Evolutionary conservation across 306 rosid genomes (phyloP).

Genomic region (Lathyrus oleraceus): DNA sequence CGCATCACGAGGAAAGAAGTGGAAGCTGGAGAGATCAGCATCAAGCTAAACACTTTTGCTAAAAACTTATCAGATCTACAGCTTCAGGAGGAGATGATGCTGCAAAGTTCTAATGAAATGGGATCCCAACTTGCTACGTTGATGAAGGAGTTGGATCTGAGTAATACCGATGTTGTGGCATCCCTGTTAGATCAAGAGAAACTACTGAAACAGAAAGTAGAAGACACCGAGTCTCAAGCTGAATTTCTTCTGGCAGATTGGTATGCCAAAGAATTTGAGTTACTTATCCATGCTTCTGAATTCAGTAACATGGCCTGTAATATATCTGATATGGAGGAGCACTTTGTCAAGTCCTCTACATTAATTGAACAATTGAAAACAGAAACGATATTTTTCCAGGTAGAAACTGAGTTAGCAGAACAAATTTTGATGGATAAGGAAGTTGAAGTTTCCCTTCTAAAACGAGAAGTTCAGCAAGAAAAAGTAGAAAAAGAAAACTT

Average conservation of each 20-base stretch:
- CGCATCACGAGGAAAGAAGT: conserved; percentile 74
- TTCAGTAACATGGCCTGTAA: conserved; percentile 46
- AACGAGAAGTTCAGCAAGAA: conserved; percentile 43
- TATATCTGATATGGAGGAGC: conserved; percentile 53
- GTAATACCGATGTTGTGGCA: conserved; percentile 49
- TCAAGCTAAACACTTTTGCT: conserved; percentile 62
- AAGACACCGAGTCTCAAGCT: conserved; percentile 56
- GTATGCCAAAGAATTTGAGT: conserved; percentile 70
- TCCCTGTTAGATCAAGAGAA: conserved; percentile 68
- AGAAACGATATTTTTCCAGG: conserved; percentile 49
- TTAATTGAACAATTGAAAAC: conserved; percentile 57
- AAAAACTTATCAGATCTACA: conserved; percentile 71
- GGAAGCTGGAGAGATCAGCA: conserved; percentile 66
- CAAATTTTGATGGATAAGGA: conserved; percentile 54
- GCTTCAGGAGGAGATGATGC: conserved; percentile 81
- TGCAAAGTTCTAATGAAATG: conserved; percentile 76
- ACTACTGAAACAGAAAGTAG: conserved; percentile 51
- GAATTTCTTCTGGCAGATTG: conserved; percentile 55
- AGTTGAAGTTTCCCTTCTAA: conserved; percentile 49
- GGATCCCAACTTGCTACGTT: conserved; percentile 75
- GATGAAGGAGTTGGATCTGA: conserved; percentile 71
- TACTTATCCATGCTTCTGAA: conserved; percentile 57
- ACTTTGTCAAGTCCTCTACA: conserved; percentile 34
- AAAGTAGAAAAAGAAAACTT: conserved; percentile 48
- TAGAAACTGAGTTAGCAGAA: conserved; percentile 53